Base-by-base conservation (phyloP, 495 filamentous ascomycete species). In the Letharia lupina region DNA sequence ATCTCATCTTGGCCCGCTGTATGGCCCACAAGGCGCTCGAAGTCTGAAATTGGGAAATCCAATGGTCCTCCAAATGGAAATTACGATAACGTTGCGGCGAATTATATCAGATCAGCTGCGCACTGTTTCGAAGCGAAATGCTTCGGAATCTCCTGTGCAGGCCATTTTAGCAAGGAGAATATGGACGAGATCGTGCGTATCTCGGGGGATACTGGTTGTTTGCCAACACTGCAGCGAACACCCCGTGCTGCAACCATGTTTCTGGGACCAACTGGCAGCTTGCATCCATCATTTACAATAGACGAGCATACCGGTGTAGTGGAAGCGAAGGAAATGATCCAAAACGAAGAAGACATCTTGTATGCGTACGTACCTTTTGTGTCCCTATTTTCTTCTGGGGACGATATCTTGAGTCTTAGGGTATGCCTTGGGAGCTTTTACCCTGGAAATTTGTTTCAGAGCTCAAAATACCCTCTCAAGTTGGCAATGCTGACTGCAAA, bases 51-150 rank as follows among this genome's bases (percentile, higher is more conserved):
- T 4, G 15, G 15, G 1, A 59, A 33, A 37, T 11, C 28, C 13
- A 44, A 18, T 18, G 42, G 42, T 44, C 12, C 15, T 44, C 42
- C 42, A 18, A 44, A 12, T 44, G 42, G 33, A 59, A 59, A 59
- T n/a, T 39, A 40, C 13, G 33, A 59, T 39, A 39, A 59, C 13
- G 20, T 59, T 10, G n/a, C 56, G 11, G 56, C 56, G 1, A 59
- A 39, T 39, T 37, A 16, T 20, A 59, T 39, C 3, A 33, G 56
- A 39, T 33, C 39, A 59, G 56, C 56, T 37, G 56, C 33, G 16
- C 56, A 59, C 56, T 33, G 28, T 39, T 59, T 59, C 33, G 56
- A 39, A 59, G 56, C 56, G 20, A 59, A 59, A n/a, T 39, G 56
- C 56, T 59, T 59, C 33, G 56, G 56, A 16, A 59, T 59, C 56